Evolutionary conservation across 225 moss, liverwort and hornwort species (phyloP).

Genomic region (Polytrichum formosum): DNA sequence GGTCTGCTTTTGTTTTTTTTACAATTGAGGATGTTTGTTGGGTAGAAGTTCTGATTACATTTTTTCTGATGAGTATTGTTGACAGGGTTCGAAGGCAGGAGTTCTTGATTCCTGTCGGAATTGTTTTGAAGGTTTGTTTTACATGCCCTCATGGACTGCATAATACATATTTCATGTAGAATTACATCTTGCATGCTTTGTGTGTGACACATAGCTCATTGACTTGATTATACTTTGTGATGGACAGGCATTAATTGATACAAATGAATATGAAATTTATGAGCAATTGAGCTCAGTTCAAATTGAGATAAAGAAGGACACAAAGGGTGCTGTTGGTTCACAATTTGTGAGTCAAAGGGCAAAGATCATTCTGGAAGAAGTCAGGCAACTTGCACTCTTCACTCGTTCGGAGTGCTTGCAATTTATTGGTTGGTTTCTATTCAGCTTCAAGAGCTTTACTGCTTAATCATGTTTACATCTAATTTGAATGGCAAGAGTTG

Average conservation of each 20-base stretch:
- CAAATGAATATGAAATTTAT: slow-evolving; percentile 85
- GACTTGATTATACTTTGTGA: background rate
- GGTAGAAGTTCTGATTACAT: background rate
- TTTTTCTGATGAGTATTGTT: background rate
- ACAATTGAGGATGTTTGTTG: too few relatives aligned
- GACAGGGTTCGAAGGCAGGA: slow-evolving; percentile 91
- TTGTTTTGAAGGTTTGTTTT: slow-evolving; percentile 70
- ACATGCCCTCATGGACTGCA: background rate
- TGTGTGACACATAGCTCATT: background rate
- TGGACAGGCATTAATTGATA: slow-evolving; percentile 77
- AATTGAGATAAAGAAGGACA: slow-evolving; percentile 40
- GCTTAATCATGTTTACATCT: background rate
- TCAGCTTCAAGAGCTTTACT: background rate
- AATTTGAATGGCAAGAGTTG: background rate
- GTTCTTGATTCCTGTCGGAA: slow-evolving; percentile 85
- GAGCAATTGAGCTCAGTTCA: slow-evolving; percentile 74
- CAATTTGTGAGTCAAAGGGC: slow-evolving; percentile 91
- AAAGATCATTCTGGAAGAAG: slow-evolving; percentile 94
- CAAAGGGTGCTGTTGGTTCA: slow-evolving; percentile 70
- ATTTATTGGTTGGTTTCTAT: slow-evolving; percentile 56
- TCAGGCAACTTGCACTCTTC: slow-evolving; percentile 69
- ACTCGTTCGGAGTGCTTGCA: slow-evolving; percentile 91
- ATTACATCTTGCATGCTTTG: background rate
- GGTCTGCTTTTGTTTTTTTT: too few relatives aligned
- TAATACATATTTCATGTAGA: background rate